Evolutionary conservation across 306 rosid genomes (phyloP).

Genomic region (Pueraria montana): DNA sequence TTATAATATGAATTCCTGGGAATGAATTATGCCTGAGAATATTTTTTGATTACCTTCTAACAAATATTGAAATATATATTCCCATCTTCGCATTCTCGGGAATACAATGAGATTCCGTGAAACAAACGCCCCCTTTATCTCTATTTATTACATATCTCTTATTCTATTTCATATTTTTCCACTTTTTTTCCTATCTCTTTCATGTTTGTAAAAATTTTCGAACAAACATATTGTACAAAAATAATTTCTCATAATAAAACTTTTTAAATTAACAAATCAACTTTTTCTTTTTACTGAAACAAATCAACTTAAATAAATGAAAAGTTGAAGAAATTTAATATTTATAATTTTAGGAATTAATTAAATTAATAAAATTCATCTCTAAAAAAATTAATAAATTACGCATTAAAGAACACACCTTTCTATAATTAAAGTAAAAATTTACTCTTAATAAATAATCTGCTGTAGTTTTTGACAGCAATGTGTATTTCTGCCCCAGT

Average conservation of each 20-base stretch:
- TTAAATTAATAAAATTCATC: neutral
- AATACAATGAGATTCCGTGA: too few relatives aligned
- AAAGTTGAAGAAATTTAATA: neutral
- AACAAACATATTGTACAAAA: neutral
- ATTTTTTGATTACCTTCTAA: too few relatives aligned
- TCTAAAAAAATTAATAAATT: neutral
- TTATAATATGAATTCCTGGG: too few relatives aligned
- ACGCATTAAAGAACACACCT: neutral
- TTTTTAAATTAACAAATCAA: neutral
- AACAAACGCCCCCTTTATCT: too few relatives aligned
- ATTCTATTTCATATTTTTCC: too few relatives aligned
- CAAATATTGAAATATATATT: too few relatives aligned
- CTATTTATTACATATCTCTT: neutral
- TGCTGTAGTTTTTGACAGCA: neutral
- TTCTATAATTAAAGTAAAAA: neutral
- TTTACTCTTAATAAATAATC: neutral
- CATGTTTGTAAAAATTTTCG: too few relatives aligned
- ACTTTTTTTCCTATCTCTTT: neutral
- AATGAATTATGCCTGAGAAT: too few relatives aligned
- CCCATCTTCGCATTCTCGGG: too few relatives aligned
- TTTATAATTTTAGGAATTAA: neutral
- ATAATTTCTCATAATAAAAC: neutral
- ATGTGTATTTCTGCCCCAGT: neutral
- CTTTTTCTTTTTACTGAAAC: too few relatives aligned
- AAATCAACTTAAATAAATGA: neutral